A percentile compares a stretch with the other conserved stretches of the same genome.
Conservation (phyloP, 441 rosid species). For the Euphorbia neoarborescens region DNA sequence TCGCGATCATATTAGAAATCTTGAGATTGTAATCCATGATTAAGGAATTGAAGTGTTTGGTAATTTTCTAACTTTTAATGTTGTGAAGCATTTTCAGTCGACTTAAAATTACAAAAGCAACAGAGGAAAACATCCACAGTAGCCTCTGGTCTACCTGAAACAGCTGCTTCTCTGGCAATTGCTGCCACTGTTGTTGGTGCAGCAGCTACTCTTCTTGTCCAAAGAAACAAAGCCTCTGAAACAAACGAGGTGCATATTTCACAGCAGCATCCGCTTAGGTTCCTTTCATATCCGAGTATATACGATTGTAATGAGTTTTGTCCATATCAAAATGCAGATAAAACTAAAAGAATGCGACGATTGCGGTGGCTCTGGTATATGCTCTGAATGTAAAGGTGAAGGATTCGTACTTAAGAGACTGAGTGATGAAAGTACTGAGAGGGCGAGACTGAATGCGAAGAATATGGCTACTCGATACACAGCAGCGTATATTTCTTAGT, state of each 20-base stretch:
- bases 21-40: neutral
- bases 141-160: slow-evolving; percentile 51
- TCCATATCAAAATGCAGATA: slow-evolving; percentile 33
- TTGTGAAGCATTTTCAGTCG: slow-evolving; percentile 29
- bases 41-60: slow-evolving; percentile 2
- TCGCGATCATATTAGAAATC: neutral
- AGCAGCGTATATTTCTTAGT: slow-evolving; percentile 49
- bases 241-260: slow-evolving; percentile 38
- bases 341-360: slow-evolving; percentile 54
- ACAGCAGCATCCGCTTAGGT: neutral
- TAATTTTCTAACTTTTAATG: slow-evolving; percentile 18
- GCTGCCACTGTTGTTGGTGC: slow-evolving; percentile 73
- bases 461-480: slow-evolving; percentile 88
- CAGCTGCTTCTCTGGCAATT: slow-evolving; percentile 64
- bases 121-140: slow-evolving; percentile 22
- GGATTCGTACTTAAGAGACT: slow-evolving; percentile 72
- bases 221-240: slow-evolving; percentile 44
- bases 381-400: slow-evolving; percentile 84
- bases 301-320: neutral
- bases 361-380: slow-evolving; percentile 76
- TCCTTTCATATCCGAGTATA: neutral
- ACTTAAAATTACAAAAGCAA: slow-evolving; percentile 23
- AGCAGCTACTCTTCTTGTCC: slow-evolving; percentile 63
- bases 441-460: slow-evolving; percentile 61
- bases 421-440: slow-evolving; percentile 62